Evolutionary conservation across 495 filamentous ascomycete species (phyloP).

Genomic region (Evernia prunastri): DNA sequence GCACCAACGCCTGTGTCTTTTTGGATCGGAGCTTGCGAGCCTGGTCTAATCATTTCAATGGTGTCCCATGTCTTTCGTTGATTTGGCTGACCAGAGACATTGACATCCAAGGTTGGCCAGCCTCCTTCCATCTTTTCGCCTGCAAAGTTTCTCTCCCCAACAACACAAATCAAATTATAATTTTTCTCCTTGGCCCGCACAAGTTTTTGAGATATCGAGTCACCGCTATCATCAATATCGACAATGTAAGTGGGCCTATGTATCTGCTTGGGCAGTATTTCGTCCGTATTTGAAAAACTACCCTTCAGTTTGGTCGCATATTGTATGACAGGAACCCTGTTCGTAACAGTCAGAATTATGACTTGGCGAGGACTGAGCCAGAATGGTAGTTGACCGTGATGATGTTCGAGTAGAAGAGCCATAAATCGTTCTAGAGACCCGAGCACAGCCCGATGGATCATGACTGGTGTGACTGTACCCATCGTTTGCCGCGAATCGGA

Average conservation of each 20-base stretch:
- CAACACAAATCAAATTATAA: constrained; percentile 67
- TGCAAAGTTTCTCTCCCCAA: constrained; percentile 54
- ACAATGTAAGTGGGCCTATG: constrained; percentile 37
- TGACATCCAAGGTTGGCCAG: constrained; percentile 36
- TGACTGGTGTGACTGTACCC: constrained; percentile 64
- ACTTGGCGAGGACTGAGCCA: constrained; percentile 84
- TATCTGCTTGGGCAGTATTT: background rate
- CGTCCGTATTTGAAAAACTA: background rate
- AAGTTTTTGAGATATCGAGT: constrained; percentile 62
- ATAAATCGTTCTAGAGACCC: constrained; percentile 84
- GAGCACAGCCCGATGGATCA: constrained; percentile 83
- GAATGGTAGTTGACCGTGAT: constrained; percentile 78
- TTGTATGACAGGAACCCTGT: constrained; percentile 50
- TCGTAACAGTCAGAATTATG: constrained; percentile 69
- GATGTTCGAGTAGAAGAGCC: constrained; percentile 80
- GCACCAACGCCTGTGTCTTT: constrained; percentile 12
- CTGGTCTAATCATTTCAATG: constrained; percentile 16
- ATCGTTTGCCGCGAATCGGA: constrained; percentile 36
- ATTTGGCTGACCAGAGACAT: constrained; percentile 39
- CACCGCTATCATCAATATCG: constrained; percentile 62
- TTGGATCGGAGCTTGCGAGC: constrained; percentile 15
- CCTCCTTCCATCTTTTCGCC: constrained; percentile 12
- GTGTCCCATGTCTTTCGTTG: constrained; percentile 9
- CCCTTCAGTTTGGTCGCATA: constrained; percentile 41
- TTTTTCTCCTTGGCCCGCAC: constrained; percentile 63